These are phyloP conservation scores for Penicillium sp. DNA, from an alignment of 2,329 filamentous ascomycete genomes.

Conservation along the genomic window DNA sequence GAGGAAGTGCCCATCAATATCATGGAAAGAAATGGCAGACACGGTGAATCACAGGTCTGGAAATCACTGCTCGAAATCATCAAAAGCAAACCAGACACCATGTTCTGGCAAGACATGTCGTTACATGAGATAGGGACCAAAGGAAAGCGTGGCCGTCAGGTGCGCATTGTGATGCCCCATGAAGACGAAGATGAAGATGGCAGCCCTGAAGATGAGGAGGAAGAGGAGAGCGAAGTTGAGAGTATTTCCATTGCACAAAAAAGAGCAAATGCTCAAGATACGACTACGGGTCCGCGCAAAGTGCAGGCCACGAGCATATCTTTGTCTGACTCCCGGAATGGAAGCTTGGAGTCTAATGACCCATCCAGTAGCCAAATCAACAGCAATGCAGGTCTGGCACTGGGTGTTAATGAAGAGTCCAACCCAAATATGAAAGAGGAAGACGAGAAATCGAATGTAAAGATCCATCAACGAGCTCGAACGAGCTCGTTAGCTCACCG, in stretches of 20 bases:
- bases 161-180: constrained; percentile 5
- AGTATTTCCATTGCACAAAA: background rate
- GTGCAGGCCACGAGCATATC: background rate
- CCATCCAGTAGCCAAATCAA: background rate
- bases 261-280: background rate
- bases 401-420: too few relatives aligned
- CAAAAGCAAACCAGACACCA: background rate
- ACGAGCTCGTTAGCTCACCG: too few relatives aligned
- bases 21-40: background rate
- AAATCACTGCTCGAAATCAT: constrained; percentile 6
- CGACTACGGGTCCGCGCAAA: background rate
- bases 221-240: background rate
- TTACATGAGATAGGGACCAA: constrained; percentile 7
- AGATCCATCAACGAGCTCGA: too few relatives aligned
- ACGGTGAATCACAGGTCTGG: constrained; percentile 5
- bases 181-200: background rate
- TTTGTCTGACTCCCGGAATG: background rate
- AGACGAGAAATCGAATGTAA: too few relatives aligned
- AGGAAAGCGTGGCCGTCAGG: constrained; percentile 8
- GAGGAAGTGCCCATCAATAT: background rate
- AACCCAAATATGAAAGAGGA: too few relatives aligned
- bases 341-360: background rate
- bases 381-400: too few relatives aligned
- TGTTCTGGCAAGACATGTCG: constrained; percentile 18
- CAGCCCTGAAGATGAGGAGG: background rate